Evolutionary conservation across 306 rosid genomes (phyloP).

Genomic region (Cercis canadensis): DNA sequence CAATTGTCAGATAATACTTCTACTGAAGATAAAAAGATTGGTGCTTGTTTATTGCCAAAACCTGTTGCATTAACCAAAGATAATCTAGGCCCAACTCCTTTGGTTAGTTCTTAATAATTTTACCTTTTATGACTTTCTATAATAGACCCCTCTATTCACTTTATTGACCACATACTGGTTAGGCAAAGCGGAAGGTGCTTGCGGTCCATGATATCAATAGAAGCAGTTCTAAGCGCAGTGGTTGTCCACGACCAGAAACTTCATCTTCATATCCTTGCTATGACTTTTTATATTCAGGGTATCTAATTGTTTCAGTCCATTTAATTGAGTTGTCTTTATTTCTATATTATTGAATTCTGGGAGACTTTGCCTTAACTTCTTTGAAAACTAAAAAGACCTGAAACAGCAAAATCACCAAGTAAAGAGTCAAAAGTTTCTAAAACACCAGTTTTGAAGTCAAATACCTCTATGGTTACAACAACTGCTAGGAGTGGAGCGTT

Average conservation of each 20-base stretch:
- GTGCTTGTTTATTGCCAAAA: conserved; percentile 54
- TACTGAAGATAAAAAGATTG: conserved; percentile 23
- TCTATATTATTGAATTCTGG: conserved; percentile 31
- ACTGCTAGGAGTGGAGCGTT: conserved; percentile 47
- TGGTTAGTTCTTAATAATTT: conserved; percentile 49
- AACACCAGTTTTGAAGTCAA: conserved; percentile 56
- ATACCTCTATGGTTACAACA: conserved; percentile 39
- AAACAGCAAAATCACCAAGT: conserved; percentile 45
- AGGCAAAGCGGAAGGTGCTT: conserved; percentile 77
- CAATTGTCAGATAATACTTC: conserved; percentile 44
- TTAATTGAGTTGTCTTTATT: conserved; percentile 22
- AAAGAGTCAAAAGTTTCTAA: conserved; percentile 57
- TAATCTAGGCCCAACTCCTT: conserved; percentile 44
- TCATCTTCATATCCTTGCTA: conserved; percentile 84
- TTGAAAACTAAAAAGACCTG: conserved; percentile 64
- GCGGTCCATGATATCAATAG: conserved; percentile 55
- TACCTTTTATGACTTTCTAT: background rate
- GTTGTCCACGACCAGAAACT: conserved; percentile 63
- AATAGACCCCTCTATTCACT: background rate
- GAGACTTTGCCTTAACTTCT: conserved; percentile 62
- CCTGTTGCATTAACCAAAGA: conserved; percentile 40
- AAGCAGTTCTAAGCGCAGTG: conserved; percentile 69
- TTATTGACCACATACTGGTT: conserved; percentile 19
- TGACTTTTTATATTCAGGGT: conserved; percentile 16
- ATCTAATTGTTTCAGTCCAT: conserved; percentile 6